These are phyloP conservation scores for Hemisphaericaspora subhashii DNA, from an alignment of 1,139 yeast species.

Conservation along the genomic window DNA sequence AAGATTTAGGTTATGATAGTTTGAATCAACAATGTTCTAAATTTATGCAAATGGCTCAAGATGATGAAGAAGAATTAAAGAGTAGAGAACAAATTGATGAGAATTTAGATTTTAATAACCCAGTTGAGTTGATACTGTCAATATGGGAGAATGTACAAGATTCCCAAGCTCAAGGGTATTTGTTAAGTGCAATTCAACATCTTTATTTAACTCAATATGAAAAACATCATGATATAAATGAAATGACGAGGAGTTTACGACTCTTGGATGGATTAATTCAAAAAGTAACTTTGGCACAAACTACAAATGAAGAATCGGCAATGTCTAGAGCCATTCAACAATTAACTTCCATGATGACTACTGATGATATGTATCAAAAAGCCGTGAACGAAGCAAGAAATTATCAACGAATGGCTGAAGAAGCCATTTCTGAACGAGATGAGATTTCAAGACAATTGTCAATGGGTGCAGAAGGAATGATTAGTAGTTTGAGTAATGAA, in stretches of 20 bases:
- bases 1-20: conserved; percentile 59
- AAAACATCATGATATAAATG: conserved; percentile 46
- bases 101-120: conserved; percentile 68
- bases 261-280: conserved; percentile 82
- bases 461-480: conserved; percentile 82
- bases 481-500: conserved; percentile 69
- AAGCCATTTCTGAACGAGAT: conserved; percentile 84
- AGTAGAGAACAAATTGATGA: conserved; percentile 61
- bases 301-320: conserved; percentile 70
- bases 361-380: conserved; percentile 86
- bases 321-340: conserved; percentile 83
- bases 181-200: conserved; percentile 81
- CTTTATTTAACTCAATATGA: conserved; percentile 73
- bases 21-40: conserved; percentile 66
- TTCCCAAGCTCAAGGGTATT: conserved; percentile 69
- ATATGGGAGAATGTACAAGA: conserved; percentile 73
- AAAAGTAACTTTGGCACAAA: conserved; percentile 68
- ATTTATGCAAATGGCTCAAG: conserved; percentile 64
- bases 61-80: conserved; percentile 68
- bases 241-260: conserved; percentile 65
- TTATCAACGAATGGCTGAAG: conserved; percentile 67
- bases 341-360: conserved; percentile 73
- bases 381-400: conserved; percentile 75
- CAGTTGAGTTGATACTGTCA: conserved; percentile 65
- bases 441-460: conserved; percentile 71